phyloP scores from a whole-genome alignment of 805 yeast genomes.

The Candida sithepensis region DNA sequence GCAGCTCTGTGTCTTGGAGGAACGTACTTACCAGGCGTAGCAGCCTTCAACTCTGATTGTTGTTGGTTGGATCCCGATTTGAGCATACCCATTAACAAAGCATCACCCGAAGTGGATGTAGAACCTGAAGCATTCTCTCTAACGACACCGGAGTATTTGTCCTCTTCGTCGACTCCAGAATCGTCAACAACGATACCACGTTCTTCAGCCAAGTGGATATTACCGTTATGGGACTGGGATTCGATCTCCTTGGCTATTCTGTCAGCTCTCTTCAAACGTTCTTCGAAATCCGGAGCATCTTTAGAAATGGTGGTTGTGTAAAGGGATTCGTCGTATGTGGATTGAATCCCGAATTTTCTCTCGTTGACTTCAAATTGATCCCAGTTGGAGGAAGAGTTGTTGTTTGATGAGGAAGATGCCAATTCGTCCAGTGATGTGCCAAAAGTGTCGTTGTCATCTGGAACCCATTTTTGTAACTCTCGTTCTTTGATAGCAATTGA shows the following conservation, averaged over 20 bases:
- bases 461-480: constrained; percentile 81
- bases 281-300: constrained; percentile 67
- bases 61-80: constrained; percentile 18
- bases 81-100: constrained; percentile 27
- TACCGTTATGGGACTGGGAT: constrained; percentile 56
- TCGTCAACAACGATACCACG: constrained; percentile 78
- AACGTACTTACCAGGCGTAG: constrained; percentile 41
- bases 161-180: constrained; percentile 91
- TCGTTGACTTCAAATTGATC: constrained; percentile 95
- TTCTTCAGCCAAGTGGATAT: constrained; percentile 86
- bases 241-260: constrained; percentile 82
- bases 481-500: constrained; percentile 51
- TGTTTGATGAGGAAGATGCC: constrained; percentile 9
- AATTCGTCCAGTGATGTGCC: constrained; percentile 13
- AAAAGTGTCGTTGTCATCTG: constrained; percentile 44
- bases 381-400: too few relatives aligned
- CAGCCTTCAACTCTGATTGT: constrained; percentile 22
- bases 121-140: constrained; percentile 40
- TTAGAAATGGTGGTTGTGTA: constrained; percentile 79
- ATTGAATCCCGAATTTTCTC: constrained; percentile 80
- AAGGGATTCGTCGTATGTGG: constrained; percentile 78
- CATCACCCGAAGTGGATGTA: constrained; percentile 17
- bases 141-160: constrained; percentile 89
- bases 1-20: constrained; percentile 57
- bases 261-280: constrained; percentile 67